Conservation (phyloP, 2,329 filamentous ascomycete species). For the Cadophora sp. region DNA sequence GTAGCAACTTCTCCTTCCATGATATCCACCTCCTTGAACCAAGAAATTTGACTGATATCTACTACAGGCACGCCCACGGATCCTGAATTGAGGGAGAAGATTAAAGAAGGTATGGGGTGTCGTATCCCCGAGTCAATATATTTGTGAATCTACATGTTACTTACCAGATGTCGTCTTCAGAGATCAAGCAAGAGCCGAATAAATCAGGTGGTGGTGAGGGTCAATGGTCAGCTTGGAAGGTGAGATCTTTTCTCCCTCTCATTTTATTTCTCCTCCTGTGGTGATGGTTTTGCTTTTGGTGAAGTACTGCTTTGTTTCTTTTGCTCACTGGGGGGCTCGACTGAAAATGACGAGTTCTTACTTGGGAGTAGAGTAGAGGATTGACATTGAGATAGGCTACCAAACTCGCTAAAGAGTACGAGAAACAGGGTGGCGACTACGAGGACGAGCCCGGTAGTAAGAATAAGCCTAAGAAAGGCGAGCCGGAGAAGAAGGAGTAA, state of each 20-base stretch:
- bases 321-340: too few species aligned
- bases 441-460: conserved; percentile 51
- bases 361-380: not conserved
- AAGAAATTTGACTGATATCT: conserved; percentile 35
- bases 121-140: not conserved
- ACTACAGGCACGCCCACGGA: conserved; percentile 54
- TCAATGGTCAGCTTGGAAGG: conserved; percentile 56
- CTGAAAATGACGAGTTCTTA: too few species aligned
- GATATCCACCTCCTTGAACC: too few species aligned
- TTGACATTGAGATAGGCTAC: conserved; percentile 42
- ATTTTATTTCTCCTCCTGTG: too few species aligned
- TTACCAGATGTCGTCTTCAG: conserved; percentile 29
- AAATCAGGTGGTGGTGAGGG: conserved; percentile 55
- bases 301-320: too few species aligned
- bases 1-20: not conserved
- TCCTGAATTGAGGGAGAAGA: conserved; percentile 52
- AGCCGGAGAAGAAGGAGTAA: conserved; percentile 47
- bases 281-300: too few species aligned
- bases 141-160: not conserved
- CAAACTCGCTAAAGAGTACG: conserved; percentile 52
- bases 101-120: conserved; percentile 48
- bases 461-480: conserved; percentile 52
- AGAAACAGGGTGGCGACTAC: conserved; percentile 49
- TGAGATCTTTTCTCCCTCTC: conserved; percentile 15
- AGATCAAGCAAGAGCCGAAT: conserved; percentile 53